These are phyloP conservation scores for Firmiana major DNA, from an alignment of 345 rosid species.

Conservation along the genomic window DNA sequence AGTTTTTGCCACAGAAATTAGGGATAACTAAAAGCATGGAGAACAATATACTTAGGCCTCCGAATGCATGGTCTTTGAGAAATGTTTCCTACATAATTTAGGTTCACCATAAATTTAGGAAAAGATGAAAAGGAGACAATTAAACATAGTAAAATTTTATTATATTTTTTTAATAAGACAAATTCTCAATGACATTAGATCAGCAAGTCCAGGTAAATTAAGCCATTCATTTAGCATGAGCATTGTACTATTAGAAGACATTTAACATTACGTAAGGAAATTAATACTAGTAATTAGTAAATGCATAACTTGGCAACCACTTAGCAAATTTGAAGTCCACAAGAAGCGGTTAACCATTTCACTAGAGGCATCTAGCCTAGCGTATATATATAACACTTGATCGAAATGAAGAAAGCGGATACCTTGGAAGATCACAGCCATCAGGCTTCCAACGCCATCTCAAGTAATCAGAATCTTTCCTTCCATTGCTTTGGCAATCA, in stretches of 20 bases:
- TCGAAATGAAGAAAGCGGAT: neutral
- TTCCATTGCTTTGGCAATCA: constrained; percentile 81
- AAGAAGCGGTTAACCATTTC: neutral
- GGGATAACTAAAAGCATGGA: neutral
- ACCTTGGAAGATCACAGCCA: constrained; percentile 93
- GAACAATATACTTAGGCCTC: neutral
- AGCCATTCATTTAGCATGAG: neutral
- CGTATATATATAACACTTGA: neutral
- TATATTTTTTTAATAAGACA: neutral
- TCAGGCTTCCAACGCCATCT: constrained; percentile 92
- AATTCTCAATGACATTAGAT: neutral
- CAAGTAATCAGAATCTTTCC: constrained; percentile 66
- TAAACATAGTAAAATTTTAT: neutral
- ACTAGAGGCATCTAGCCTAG: neutral
- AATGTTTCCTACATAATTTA: neutral
- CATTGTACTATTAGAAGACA: no score
- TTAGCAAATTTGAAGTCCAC: neutral
- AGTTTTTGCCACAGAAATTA: neutral
- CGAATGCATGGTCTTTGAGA: neutral
- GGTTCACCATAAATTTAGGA: neutral
- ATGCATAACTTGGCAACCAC: neutral
- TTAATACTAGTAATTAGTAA: neutral
- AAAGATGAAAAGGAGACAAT: neutral
- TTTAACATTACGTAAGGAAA: neutral
- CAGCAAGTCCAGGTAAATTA: neutral